Evolutionary conservation across 2,329 filamentous ascomycete species (phyloP).

Genomic region (Aureobasidium sp.): DNA sequence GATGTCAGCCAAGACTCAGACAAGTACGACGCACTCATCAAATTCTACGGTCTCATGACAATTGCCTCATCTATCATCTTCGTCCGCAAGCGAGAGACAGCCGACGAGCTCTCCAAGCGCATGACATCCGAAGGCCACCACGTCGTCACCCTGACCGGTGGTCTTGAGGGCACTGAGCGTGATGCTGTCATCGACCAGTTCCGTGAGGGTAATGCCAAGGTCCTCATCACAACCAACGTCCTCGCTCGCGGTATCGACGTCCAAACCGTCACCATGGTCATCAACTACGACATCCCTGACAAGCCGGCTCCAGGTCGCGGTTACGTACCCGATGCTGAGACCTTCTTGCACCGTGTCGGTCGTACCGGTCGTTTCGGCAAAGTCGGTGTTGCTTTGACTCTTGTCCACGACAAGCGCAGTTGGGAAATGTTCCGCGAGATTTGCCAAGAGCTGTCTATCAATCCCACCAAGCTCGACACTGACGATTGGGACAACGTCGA

Average conservation of each 20-base stretch:
- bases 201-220: conserved; percentile 79
- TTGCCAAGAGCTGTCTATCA: conserved; percentile 69
- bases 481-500: conserved; percentile 90
- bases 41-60: conserved; percentile 92
- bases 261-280: conserved; percentile 88
- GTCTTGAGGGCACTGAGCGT: conserved; percentile 74
- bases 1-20: conserved; percentile 76
- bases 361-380: conserved; percentile 95
- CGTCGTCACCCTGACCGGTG: conserved; percentile 83
- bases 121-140: conserved; percentile 88
- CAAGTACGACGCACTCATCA: conserved; percentile 83
- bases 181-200: conserved; percentile 82
- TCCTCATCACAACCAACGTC: conserved; percentile 96
- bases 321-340: conserved; percentile 62
- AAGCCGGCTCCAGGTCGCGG: conserved; percentile 42
- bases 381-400: conserved; percentile 91
- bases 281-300: conserved; percentile 72
- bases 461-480: conserved; percentile 73
- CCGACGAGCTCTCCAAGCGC: conserved; percentile 72
- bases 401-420: conserved; percentile 80
- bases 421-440: conserved; percentile 77
- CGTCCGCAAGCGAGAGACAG: conserved; percentile 84
- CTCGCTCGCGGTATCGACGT: conserved; percentile 92
- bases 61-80: conserved; percentile 98
- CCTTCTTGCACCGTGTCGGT: conserved; percentile 95